Conservation (phyloP, 148 eudicot species). For the Dianthus caryophyllus region DNA sequence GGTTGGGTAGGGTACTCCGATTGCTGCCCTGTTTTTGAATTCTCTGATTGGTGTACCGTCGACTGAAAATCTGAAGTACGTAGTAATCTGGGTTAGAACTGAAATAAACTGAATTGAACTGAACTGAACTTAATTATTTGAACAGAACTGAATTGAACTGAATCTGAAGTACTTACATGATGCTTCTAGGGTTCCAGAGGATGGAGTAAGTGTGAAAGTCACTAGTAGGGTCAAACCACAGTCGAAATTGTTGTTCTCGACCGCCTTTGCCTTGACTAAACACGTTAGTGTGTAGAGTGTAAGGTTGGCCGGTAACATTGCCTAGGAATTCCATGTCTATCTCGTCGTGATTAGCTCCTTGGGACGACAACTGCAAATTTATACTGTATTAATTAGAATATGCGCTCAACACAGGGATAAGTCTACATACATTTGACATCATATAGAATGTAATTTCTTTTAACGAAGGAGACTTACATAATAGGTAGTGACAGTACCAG, state of each 20-base stretch:
- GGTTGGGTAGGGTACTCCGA: constrained; percentile 30
- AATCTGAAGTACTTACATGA: constrained; percentile 18
- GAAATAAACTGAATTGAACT: too few species aligned
- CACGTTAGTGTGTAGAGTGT: constrained; percentile 33
- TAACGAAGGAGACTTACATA: constrained; percentile 26
- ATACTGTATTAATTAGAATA: background rate
- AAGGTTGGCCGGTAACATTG: constrained; percentile 28
- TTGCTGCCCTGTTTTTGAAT: constrained; percentile 27
- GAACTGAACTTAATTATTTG: too few species aligned
- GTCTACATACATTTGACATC: background rate
- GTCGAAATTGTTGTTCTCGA: constrained; percentile 29
- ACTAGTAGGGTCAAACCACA: constrained; percentile 30
- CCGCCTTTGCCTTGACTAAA: constrained; percentile 30
- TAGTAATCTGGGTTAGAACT: background rate
- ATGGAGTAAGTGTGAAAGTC: constrained; percentile 30
- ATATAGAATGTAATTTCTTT: background rate
- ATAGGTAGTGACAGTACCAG: constrained; percentile 30
- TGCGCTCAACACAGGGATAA: too few species aligned
- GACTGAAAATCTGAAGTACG: constrained; percentile 20
- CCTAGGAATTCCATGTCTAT: constrained; percentile 34
- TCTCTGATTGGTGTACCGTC: constrained; percentile 33
- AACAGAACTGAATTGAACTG: too few species aligned
- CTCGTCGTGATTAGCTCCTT: constrained; percentile 31
- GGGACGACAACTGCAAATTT: constrained; percentile 24
- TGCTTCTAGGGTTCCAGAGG: constrained; percentile 30